A percentile compares a stretch with the other conserved stretches of the same genome.
phyloP scores from a whole-genome alignment of 768 basidiomycete species.

The Symmetrospora coprosmae region DNA sequence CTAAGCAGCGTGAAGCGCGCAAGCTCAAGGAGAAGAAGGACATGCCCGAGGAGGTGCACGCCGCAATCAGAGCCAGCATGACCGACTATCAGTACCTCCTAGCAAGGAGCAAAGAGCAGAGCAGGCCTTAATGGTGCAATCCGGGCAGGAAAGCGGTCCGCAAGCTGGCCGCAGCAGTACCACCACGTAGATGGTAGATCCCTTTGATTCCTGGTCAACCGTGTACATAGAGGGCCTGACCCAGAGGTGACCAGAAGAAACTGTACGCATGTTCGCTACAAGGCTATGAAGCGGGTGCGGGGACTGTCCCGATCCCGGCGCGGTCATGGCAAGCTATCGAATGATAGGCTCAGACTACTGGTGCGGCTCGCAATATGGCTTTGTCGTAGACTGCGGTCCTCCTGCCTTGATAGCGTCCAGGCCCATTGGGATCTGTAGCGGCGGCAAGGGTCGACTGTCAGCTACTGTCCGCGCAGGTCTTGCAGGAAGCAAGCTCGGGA shows the following conservation, averaged over 20 bases:
- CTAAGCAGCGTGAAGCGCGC: neutral
- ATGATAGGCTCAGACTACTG: no score
- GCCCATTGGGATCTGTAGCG: constrained; percentile 9
- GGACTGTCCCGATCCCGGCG: neutral
- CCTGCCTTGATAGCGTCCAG: constrained; percentile 9
- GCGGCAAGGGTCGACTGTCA: no score
- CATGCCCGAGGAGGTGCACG: constrained; percentile 26
- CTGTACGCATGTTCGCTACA: no score
- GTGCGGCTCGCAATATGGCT: no score
- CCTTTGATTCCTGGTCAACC: no score
- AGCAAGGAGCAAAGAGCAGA: neutral
- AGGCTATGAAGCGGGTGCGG: neutral
- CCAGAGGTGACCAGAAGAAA: no score
- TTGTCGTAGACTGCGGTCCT: neutral
- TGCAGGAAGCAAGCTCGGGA: no score
- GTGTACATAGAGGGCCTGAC: no score
- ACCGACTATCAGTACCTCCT: constrained; percentile 32
- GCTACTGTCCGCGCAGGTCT: no score
- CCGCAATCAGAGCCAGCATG: constrained; percentile 24
- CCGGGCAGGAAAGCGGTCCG: neutral
- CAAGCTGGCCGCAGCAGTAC: neutral
- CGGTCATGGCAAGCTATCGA: no score
- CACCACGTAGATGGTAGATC: neutral
- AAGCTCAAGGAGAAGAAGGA: constrained; percentile 12
- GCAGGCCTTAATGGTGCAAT: neutral